These are phyloP conservation scores for Clarireedia hainanense DNA, from an alignment of 2,329 filamentous ascomycete genomes.

Conservation along the genomic window DNA sequence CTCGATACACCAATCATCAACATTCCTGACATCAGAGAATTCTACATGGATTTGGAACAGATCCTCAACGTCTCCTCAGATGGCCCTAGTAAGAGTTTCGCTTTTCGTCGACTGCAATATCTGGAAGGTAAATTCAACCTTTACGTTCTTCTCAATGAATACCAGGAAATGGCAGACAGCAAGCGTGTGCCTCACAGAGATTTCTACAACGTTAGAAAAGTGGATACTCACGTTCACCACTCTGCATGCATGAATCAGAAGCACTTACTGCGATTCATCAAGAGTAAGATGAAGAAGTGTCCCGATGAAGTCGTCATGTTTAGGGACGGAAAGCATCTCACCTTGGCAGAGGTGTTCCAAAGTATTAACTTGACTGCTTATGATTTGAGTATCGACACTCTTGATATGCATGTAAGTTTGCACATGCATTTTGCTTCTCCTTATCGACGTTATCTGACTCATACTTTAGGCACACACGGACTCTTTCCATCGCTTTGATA, in stretches of 20 bases:
- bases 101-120: slow-evolving; percentile 89
- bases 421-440: background rate
- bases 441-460: slow-evolving; percentile 11
- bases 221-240: slow-evolving; percentile 98
- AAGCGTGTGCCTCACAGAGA: slow-evolving; percentile 97
- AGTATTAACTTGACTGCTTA: slow-evolving; percentile 97
- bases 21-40: slow-evolving; percentile 90
- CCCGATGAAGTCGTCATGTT: slow-evolving; percentile 90
- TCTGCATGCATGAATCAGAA: slow-evolving; percentile 99
- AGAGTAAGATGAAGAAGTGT: slow-evolving; percentile 99
- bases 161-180: slow-evolving; percentile 95
- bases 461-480: slow-evolving; percentile 74
- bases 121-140: slow-evolving; percentile 96
- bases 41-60: slow-evolving; percentile 87
- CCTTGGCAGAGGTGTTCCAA: slow-evolving; percentile 86
- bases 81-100: slow-evolving; percentile 93
- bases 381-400: slow-evolving; percentile 93
- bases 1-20: slow-evolving; percentile 63
- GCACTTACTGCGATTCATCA: slow-evolving; percentile 95
- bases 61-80: slow-evolving; percentile 88
- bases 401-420: slow-evolving; percentile 87
- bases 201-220: slow-evolving; percentile 98
- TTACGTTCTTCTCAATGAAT: slow-evolving; percentile 88
- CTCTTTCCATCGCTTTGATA: slow-evolving; percentile 97
- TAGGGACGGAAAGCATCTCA: slow-evolving; percentile 86